These are phyloP conservation scores for Colletotrichum tofieldiae DNA, from an alignment of 2,329 filamentous ascomycete genomes.

Conservation along the genomic window DNA sequence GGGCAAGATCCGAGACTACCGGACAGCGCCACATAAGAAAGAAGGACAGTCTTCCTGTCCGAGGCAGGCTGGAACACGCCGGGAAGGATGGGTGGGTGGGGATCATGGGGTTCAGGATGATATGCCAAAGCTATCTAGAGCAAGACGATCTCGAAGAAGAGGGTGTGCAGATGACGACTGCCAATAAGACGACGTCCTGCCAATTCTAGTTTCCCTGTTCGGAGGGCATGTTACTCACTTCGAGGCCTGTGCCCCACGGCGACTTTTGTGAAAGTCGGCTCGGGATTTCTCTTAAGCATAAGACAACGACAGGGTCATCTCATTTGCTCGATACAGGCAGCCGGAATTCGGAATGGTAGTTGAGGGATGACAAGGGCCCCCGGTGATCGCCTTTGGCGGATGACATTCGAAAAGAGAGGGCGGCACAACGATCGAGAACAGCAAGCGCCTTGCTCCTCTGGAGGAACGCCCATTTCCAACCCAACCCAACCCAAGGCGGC, in stretches of 20 bases:
- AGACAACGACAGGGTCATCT: constrained; percentile 25
- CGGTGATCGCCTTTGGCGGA: constrained; percentile 6
- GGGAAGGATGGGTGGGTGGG: constrained; percentile 40
- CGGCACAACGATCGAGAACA: not conserved
- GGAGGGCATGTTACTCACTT: constrained; percentile 7
- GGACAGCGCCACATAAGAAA: constrained; percentile 22
- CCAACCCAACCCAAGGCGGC: not conserved
- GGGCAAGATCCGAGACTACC: constrained; percentile 42
- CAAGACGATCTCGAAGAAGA: constrained; percentile 39
- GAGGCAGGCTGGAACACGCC: constrained; percentile 33
- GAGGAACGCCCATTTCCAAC: not conserved
- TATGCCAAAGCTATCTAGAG: constrained; percentile 35
- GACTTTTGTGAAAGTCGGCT: constrained; percentile 17
- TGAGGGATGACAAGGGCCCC: constrained; percentile 28
- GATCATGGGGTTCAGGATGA: constrained; percentile 41
- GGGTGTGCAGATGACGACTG: constrained; percentile 37
- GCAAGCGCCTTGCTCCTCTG: constrained; percentile 1
- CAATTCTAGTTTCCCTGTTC: constrained; percentile 34
- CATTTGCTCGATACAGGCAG: constrained; percentile 17
- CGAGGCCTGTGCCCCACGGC: not conserved
- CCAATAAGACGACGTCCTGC: constrained; percentile 13
- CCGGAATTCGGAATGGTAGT: constrained; percentile 42
- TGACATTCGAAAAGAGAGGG: not conserved
- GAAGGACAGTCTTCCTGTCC: constrained; percentile 13
- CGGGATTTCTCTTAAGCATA: constrained; percentile 40